Evolutionary conservation across 805 yeast genomes (phyloP), one percentile per base, ranked within the genome.

Genomic region (Huiozyma naganishii): DNA sequence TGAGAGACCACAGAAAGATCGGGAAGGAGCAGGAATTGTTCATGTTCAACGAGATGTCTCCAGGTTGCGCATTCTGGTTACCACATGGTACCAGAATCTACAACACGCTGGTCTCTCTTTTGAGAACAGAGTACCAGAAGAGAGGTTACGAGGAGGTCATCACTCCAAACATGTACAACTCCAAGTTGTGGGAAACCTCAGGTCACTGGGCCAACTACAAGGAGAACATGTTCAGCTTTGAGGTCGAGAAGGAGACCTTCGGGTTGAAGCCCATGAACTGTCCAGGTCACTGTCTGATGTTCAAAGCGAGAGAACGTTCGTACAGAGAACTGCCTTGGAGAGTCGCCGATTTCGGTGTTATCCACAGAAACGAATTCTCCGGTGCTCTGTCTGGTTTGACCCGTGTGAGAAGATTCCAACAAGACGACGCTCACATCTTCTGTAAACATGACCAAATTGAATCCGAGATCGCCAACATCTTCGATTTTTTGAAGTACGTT

Each of bases 21-120:
- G 99, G 99, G 65, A 83, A 71, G 59, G 97, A 92, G 58, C 98
- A 92, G 70, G 97, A 92, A 62, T 75, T 92, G 59, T 92, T 89
- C 70, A 78, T 82, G 68, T 92, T 92, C 77, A 79, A 92, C 67
- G 98, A 92, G 68, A 70, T 90, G 83, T 85, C 96, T 13, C 99
- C 99, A 44, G 99, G 99, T 52, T 80, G 94, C 36, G 89, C 95
- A 48, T 92, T 92, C 79, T 92, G 97, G 97, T 76, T 92, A 58
- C 99, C 99, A 41, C 98, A 90, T 61, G 99, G 99, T 68, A 80
- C 99, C 40, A 83, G 97, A 71, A 92, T 92, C 62, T 92, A 92
- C 76, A 86, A 86, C 68, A 77, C 86, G 47, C 73, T 92, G 65
- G 79, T 80, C 54, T 88, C 84, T 30, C 67, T 87, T 66, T 63